phyloP scores from a whole-genome alignment of 768 basidiomycete genomes.

The Lentinula raphanica region DNA sequence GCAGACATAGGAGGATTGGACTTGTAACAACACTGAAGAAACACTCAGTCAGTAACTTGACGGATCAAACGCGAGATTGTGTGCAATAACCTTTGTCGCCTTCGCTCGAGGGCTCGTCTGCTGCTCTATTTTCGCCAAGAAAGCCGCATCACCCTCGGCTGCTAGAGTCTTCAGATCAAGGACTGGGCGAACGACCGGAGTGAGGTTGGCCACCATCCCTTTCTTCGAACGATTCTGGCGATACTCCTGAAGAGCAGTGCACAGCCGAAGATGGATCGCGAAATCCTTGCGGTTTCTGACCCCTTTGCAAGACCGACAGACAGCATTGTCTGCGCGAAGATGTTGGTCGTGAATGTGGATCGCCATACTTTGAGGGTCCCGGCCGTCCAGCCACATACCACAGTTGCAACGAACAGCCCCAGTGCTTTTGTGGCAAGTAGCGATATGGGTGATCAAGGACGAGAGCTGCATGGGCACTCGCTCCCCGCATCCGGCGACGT shows the following conservation, averaged over 20 bases:
- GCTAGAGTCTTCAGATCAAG: too few species aligned
- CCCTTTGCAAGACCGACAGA: background rate
- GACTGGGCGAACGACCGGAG: background rate
- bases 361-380: background rate
- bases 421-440: background rate
- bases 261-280: background rate
- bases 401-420: background rate
- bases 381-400: background rate
- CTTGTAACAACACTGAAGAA: too few species aligned
- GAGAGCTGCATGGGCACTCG: background rate
- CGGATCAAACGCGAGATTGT: too few species aligned
- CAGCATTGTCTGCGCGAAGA: background rate
- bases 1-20: too few species aligned
- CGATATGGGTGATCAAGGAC: background rate
- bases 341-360: background rate
- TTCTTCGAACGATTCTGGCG: background rate
- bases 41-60: too few species aligned
- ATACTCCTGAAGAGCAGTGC: background rate
- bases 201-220: background rate
- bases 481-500: background rate
- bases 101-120: too few species aligned
- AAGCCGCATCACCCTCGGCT: too few species aligned
- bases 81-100: too few species aligned
- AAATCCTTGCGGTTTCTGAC: background rate
- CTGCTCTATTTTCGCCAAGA: too few species aligned